phyloP scores from a whole-genome alignment of 805 yeast genomes.

The Henningerozyma blattae region DNA sequence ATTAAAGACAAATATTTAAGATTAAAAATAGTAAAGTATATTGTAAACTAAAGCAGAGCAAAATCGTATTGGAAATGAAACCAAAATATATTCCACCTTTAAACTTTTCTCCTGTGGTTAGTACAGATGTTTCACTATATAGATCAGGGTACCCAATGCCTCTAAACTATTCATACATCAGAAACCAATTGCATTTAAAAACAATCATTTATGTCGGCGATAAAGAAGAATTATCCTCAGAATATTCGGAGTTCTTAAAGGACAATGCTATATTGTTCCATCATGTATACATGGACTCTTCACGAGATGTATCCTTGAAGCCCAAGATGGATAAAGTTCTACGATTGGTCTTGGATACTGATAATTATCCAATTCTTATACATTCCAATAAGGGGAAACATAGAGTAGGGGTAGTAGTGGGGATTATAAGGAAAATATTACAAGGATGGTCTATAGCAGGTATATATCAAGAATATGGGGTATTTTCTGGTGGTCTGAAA shows the following conservation, averaged over 20 bases:
- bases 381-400: conserved; percentile 98
- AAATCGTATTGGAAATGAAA: too few relatives aligned
- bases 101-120: conserved; percentile 66
- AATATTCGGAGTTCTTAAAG: conserved; percentile 60
- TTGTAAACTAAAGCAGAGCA: too few relatives aligned
- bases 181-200: conserved; percentile 47
- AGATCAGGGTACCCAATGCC: conserved; percentile 93
- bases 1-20: neutral
- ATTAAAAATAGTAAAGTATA: too few relatives aligned
- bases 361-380: conserved; percentile 76
- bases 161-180: conserved; percentile 67
- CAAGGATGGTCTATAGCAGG: conserved; percentile 95
- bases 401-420: conserved; percentile 88
- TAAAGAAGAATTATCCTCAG: conserved; percentile 39
- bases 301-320: conserved; percentile 62
- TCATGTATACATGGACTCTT: conserved; percentile 53
- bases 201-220: conserved; percentile 83
- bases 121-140: conserved; percentile 64
- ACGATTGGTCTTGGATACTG: conserved; percentile 42
- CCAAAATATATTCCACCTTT: conserved; percentile 69
- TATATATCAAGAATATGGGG: conserved; percentile 84
- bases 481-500: conserved; percentile 79
- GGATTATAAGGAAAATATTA: conserved; percentile 68
- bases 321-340: conserved; percentile 46
- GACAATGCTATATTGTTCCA: conserved; percentile 41